These are phyloP conservation scores for Stentor roeselii DNA, from an alignment of 73 alveolate genomes.

Conservation along the genomic window DNA sequence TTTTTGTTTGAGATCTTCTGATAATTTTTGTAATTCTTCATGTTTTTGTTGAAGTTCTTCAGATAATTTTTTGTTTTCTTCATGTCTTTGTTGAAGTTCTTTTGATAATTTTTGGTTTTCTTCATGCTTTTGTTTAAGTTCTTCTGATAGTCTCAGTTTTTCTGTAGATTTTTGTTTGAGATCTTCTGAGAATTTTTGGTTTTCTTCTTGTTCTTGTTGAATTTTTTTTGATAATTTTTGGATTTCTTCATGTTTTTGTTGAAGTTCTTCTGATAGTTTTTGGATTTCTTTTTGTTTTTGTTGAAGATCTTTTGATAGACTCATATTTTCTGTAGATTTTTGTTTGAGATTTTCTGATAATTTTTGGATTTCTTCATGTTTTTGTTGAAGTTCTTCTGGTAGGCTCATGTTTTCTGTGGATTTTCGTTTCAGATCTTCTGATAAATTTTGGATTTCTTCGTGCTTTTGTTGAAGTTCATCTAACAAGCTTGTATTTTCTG, in stretches of 20 bases:
- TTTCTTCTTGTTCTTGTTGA: neutral
- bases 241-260: neutral
- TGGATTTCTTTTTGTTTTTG: neutral
- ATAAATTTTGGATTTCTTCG: too few species aligned
- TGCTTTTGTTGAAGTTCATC: too few species aligned
- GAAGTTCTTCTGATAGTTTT: neutral
- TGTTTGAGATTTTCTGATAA: too few species aligned
- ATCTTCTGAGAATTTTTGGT: neutral
- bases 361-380: too few species aligned
- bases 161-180: neutral
- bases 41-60: conserved; percentile 7
- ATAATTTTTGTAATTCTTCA: neutral
- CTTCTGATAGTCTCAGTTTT: neutral
- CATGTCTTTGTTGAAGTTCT: conserved; percentile 7
- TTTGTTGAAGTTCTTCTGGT: too few species aligned
- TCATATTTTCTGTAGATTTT: too few species aligned
- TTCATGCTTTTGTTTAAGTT: conserved; percentile 9
- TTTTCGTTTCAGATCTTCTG: too few species aligned
- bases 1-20: too few species aligned
- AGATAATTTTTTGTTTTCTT: neutral
- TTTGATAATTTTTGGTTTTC: conserved; percentile 1
- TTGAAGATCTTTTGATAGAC: neutral
- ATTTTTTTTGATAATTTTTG: too few species aligned
- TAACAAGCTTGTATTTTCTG: too few species aligned
- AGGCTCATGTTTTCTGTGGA: too few species aligned